phyloP scores from a whole-genome alignment of 2,329 filamentous ascomycete genomes.

The Amauroascus verrucosus region DNA sequence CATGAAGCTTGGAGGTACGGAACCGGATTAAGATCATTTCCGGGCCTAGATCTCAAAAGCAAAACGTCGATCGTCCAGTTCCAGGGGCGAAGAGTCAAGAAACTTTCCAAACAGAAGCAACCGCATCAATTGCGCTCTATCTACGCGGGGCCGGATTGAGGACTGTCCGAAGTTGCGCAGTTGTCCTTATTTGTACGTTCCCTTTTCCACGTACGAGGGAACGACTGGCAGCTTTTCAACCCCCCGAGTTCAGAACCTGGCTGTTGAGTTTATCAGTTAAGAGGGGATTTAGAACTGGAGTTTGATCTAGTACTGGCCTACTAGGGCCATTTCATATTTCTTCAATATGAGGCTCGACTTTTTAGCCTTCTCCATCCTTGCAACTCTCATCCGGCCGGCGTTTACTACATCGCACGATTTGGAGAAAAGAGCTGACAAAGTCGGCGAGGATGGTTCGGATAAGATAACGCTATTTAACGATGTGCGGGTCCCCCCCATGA shows the following conservation, averaged over 20 bases:
- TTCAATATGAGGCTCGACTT: constrained; percentile 11
- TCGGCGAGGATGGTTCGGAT: constrained; percentile 16
- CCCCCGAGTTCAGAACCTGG: too few relatives aligned
- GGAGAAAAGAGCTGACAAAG: constrained; percentile 22
- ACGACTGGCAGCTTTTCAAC: neutral
- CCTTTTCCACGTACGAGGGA: neutral
- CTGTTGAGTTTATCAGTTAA: neutral
- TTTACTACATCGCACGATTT: constrained; percentile 17
- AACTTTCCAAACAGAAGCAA: too few relatives aligned
- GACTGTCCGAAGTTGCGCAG: neutral
- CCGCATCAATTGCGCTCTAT: neutral
- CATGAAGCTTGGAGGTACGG: neutral
- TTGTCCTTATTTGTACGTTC: neutral
- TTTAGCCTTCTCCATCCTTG: constrained; percentile 10
- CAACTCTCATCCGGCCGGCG: constrained; percentile 5
- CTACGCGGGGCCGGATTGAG: neutral
- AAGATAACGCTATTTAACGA: constrained; percentile 42
- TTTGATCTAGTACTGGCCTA: constrained; percentile 7
- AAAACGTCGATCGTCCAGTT: constrained; percentile 8
- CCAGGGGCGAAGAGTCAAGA: neutral
- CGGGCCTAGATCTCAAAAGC: constrained; percentile 12
- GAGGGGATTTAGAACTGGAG: neutral
- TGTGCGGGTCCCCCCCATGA: constrained; percentile 42
- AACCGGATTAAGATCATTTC: neutral
- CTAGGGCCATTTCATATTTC: constrained; percentile 4